These are phyloP conservation scores for Tripterygium wilfordii DNA, from an alignment of 177 flowering plant species.

Conservation along the genomic window DNA sequence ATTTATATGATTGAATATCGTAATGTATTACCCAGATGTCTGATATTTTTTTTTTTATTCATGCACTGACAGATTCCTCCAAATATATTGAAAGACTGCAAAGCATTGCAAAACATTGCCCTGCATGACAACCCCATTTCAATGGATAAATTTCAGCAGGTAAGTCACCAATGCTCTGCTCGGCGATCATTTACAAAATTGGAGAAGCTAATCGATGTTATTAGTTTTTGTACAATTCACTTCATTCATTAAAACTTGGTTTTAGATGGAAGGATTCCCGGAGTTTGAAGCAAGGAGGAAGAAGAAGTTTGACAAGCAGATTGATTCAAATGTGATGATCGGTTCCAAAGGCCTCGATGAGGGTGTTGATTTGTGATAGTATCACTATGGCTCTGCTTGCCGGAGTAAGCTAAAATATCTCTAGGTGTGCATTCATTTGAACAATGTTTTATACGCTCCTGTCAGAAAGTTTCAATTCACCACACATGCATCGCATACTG, in stretches of 20 bases:
- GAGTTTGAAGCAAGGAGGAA: conserved; percentile 91
- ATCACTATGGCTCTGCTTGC: neutral
- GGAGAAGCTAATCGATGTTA: too few relatives aligned
- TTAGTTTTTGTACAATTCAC: too few relatives aligned
- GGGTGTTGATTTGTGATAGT: conserved; percentile 73
- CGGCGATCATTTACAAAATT: too few relatives aligned
- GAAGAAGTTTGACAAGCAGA: conserved; percentile 96
- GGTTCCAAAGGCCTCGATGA: conserved; percentile 91
- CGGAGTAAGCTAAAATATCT: neutral
- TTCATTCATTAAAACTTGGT: too few relatives aligned
- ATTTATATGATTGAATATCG: too few relatives aligned
- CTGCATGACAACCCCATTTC: conserved; percentile 89
- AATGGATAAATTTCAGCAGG: conserved; percentile 94
- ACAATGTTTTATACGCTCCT: too few relatives aligned
- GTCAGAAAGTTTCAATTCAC: too few relatives aligned
- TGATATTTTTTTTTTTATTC: neutral
- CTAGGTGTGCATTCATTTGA: too few relatives aligned
- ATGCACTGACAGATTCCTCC: conserved; percentile 59
- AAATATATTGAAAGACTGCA: conserved; percentile 79
- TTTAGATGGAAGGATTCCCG: conserved; percentile 84
- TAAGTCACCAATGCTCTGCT: conserved; percentile 5
- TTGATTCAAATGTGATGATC: conserved; percentile 96
- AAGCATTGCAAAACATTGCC: conserved; percentile 74
- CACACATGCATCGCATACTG: too few relatives aligned
- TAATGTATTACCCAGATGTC: too few relatives aligned